Conservation (phyloP, 768 basidiomycete genomes). For the Ramaria sp. region DNA sequence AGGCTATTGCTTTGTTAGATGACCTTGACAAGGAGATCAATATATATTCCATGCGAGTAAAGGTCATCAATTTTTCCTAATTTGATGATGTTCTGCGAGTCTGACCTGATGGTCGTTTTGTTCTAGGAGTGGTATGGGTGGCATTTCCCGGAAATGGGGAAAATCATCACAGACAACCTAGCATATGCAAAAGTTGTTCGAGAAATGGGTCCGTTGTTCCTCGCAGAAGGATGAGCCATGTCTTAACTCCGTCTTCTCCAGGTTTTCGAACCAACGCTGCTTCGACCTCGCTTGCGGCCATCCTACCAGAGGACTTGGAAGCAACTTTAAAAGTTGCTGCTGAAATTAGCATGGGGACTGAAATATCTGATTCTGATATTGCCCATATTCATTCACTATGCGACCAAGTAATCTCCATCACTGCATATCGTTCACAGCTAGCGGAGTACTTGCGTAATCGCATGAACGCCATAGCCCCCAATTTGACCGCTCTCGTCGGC, state of each 20-base stretch:
- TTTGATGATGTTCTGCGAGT: not conserved
- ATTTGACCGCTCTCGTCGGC: conserved; percentile 77
- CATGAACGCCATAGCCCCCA: conserved; percentile 97
- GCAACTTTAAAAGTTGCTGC: conserved; percentile 90
- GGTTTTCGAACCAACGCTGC: conserved; percentile 93
- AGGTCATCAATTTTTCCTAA: conserved; percentile 57
- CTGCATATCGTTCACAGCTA: conserved; percentile 87
- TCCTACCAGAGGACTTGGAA: conserved; percentile 97
- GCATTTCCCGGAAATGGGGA: conserved; percentile 99
- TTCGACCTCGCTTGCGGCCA: conserved; percentile 72
- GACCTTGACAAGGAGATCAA: conserved; percentile 99
- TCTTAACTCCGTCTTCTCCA: conserved; percentile 19
- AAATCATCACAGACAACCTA: conserved; percentile 94
- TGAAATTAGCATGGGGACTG: conserved; percentile 98
- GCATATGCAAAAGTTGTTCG: conserved; percentile 94
- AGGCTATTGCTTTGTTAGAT: conserved; percentile 94
- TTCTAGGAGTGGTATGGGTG: conserved; percentile 99
- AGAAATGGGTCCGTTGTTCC: conserved; percentile 60
- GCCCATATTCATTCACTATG: conserved; percentile 94
- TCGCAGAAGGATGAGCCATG: not conserved
- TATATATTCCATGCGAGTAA: conserved; percentile 98
- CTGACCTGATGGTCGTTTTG: not conserved
- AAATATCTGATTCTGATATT: conserved; percentile 95
- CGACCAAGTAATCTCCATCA: conserved; percentile 97
- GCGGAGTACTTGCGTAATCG: conserved; percentile 95